Conservation (phyloP, 164 flowering plant species). For the Vitis rupestris region DNA sequence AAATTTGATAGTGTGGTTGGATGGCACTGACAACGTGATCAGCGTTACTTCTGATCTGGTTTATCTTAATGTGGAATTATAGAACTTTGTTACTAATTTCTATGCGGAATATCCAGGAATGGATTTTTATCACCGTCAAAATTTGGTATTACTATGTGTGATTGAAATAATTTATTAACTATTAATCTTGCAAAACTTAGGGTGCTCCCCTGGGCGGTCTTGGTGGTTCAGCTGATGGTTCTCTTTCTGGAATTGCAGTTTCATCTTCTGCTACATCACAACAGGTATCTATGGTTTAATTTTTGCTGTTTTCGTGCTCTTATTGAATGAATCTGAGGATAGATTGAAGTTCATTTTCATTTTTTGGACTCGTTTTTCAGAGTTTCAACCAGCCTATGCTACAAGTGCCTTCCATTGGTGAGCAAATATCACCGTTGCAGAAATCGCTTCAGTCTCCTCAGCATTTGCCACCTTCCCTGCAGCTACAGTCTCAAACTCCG, state of each 20-base stretch:
- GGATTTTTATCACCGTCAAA: no score
- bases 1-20: no score
- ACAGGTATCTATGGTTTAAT: conserved; percentile 38
- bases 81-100: no score
- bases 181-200: conserved; percentile 19
- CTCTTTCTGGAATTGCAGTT: conserved; percentile 31
- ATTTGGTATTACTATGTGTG: no score
- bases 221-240: conserved; percentile 46
- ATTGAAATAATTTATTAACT: no score
- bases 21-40: no score
- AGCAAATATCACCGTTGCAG: conserved; percentile 61
- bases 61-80: no score
- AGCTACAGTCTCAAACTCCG: conserved; percentile 41
- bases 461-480: conserved; percentile 51
- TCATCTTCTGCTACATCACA: conserved; percentile 41
- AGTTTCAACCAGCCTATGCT: conserved; percentile 41
- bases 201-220: conserved; percentile 38
- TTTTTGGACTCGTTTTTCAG: conserved; percentile 19
- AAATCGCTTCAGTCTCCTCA: conserved; percentile 68
- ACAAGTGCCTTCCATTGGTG: conserved; percentile 45
- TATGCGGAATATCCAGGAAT: no score
- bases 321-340: background rate
- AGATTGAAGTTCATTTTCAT: background rate
- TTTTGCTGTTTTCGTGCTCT: background rate
- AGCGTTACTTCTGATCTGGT: no score